A percentile compares a stretch with the other conserved stretches of the same genome.
Evolutionary conservation across 2,329 filamentous ascomycete species (phyloP).

Genomic region (Calcarisporium arbuscula): DNA sequence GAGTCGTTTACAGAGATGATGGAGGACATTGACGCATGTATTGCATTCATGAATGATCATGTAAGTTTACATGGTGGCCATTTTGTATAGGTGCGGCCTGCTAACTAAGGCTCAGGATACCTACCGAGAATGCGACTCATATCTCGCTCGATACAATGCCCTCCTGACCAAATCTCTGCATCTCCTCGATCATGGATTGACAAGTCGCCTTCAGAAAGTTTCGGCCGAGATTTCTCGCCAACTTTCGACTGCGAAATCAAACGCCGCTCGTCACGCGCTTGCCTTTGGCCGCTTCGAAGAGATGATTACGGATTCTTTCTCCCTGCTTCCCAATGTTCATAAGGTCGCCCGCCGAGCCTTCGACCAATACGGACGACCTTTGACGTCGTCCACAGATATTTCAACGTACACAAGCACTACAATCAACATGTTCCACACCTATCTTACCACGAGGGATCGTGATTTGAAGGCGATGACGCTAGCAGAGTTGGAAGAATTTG

Average conservation of each 20-base stretch:
- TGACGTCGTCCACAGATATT: slow-evolving; percentile 34
- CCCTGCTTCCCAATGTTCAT: slow-evolving; percentile 50
- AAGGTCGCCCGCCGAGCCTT: slow-evolving; percentile 45
- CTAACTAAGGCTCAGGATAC: slow-evolving; percentile 46
- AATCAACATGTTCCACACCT: slow-evolving; percentile 48
- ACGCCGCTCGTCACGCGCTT: slow-evolving; percentile 52
- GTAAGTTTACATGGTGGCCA: too few species aligned
- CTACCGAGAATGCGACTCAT: slow-evolving; percentile 82
- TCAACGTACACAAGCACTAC: slow-evolving; percentile 49
- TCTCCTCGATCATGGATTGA: slow-evolving; percentile 53
- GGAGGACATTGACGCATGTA: slow-evolving; percentile 78
- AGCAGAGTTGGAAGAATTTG: slow-evolving; percentile 48
- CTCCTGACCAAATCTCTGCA: slow-evolving; percentile 64
- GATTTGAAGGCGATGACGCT: slow-evolving; percentile 47
- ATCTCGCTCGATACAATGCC: slow-evolving; percentile 79
- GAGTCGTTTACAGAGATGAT: slow-evolving; percentile 85
- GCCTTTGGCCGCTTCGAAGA: slow-evolving; percentile 56
- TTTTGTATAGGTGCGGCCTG: neutral
- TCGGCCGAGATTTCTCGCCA: slow-evolving; percentile 50
- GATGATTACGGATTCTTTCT: slow-evolving; percentile 50
- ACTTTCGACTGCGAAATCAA: slow-evolving; percentile 48
- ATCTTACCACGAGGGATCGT: slow-evolving; percentile 45
- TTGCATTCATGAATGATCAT: slow-evolving; percentile 87
- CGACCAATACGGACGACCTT: slow-evolving; percentile 42
- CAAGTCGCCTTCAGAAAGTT: slow-evolving; percentile 43